phyloP scores from a whole-genome alignment of 2,329 filamentous ascomycete species.

The Juglanconis juglandina region DNA sequence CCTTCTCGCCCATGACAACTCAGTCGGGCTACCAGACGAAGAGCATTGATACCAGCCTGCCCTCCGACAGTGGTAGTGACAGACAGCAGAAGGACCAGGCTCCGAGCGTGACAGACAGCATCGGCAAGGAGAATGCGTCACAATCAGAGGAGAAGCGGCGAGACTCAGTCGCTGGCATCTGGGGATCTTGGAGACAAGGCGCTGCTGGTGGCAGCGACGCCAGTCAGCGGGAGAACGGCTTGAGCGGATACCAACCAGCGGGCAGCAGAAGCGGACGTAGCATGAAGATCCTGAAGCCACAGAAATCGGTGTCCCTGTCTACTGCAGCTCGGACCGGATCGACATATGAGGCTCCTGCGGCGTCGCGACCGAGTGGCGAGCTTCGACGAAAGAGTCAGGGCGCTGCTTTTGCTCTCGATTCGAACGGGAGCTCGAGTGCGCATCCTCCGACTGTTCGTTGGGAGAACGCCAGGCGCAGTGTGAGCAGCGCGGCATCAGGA shows the following conservation, averaged over 20 bases:
- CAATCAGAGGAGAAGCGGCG: slow-evolving; percentile 32
- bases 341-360: slow-evolving; percentile 49
- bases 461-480: slow-evolving; percentile 50
- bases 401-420: slow-evolving; percentile 26
- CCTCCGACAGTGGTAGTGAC: slow-evolving; percentile 44
- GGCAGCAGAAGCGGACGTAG: slow-evolving; percentile 57
- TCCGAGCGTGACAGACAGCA: slow-evolving; percentile 26
- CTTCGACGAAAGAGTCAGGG: slow-evolving; percentile 53
- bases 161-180: slow-evolving; percentile 56
- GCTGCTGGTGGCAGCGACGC: slow-evolving; percentile 48
- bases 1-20: slow-evolving; percentile 26
- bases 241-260: slow-evolving; percentile 69
- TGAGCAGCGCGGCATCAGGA: slow-evolving; percentile 29
- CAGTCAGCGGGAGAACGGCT: slow-evolving; percentile 47
- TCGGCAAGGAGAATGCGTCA: slow-evolving; percentile 24
- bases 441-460: slow-evolving; percentile 37
- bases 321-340: slow-evolving; percentile 47
- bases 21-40: slow-evolving; percentile 34
- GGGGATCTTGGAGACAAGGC: slow-evolving; percentile 68
- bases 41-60: slow-evolving; percentile 31
- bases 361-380: slow-evolving; percentile 45
- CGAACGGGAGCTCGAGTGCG: slow-evolving; percentile 23
- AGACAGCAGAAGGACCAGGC: slow-evolving; percentile 36
- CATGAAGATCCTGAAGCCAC: slow-evolving; percentile 88
- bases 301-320: slow-evolving; percentile 55